Conservation (phyloP, 305 asterid genomes). For the Andrographis paniculata region DNA sequence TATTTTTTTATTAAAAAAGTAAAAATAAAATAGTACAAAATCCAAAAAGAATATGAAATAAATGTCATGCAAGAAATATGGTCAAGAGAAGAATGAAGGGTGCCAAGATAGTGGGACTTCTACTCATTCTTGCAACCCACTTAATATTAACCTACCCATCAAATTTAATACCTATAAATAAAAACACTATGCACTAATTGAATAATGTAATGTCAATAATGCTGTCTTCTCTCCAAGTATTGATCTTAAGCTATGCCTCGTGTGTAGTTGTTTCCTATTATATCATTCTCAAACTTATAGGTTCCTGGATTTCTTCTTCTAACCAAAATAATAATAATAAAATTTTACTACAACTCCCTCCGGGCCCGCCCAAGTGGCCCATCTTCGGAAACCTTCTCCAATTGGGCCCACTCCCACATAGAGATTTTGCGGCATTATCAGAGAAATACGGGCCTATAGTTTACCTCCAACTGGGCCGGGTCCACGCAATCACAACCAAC, state of each 20-base stretch:
- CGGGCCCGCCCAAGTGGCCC: conserved; percentile 83
- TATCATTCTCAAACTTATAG: conserved; percentile 12
- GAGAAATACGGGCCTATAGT: conserved; percentile 80
- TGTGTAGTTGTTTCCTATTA: conserved; percentile 6
- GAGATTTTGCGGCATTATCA: conserved; percentile 65
- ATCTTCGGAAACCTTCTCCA: conserved; percentile 83
- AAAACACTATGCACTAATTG: too few species aligned
- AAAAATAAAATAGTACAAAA: too few species aligned
- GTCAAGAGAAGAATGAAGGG: too few species aligned
- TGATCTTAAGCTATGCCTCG: background rate
- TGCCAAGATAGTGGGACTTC: too few species aligned
- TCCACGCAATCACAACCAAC: conserved; percentile 78
- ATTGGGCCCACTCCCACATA: conserved; percentile 60
- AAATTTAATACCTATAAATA: too few species aligned
- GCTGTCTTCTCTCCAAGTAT: background rate
- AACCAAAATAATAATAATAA: background rate
- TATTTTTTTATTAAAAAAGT: too few species aligned
- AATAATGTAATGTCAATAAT: too few species aligned
- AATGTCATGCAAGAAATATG: too few species aligned
- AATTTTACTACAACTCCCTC: conserved; percentile 37
- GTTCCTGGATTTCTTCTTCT: conserved; percentile 5
- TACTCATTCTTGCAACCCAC: too few species aligned
- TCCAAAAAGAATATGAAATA: too few species aligned
- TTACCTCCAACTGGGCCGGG: conserved; percentile 55
- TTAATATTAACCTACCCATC: too few species aligned